Evolutionary conservation across 371 early-diverging fungal genomes (phyloP), one percentile per base, ranked within the genome.

Genomic region (Mucor lusitanicus): DNA sequence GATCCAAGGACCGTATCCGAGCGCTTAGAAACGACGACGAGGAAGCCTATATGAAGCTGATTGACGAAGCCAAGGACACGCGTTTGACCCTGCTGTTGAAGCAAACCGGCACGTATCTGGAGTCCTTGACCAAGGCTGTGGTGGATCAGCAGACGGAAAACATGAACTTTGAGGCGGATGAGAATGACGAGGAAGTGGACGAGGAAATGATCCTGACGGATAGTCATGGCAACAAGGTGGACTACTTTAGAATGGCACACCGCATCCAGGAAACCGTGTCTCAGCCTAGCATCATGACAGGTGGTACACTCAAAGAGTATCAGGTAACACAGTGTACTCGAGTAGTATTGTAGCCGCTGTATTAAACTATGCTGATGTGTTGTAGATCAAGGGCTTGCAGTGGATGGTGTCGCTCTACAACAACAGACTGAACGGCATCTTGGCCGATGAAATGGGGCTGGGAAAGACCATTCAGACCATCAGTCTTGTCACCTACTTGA

Each of bases 371-470:
- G n/a, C n/a, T 37, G 28, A 8, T 27, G 30, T 30, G 37, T 68
- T 30, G 37, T 68, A 82, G 84, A 65, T 99, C 74, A 96, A 95
- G 75, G 99, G 99, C 50, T 85, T 99, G 8, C 92, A 99, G 82
- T 99, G 99, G 99, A 96, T 99, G 92, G 91, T 96, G 15, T 96
- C 97, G 12, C 81, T 99, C 42, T 99, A 98, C 85, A 96, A 98
- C 75, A 98, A 98, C 73, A 79, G 92, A 33, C 77, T 96, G 70
- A 97, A 97, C 79, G 99, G 99, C 40, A 99, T 99, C 67, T 77
- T 99, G 71, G 98, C 98, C 0, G 99, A 99, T 79, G 99, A 99
- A 85, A 99, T 99, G 99, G 96, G 97, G 30, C 77, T 97, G 15
- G 97, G 97, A 25, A 96, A 97, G 82, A 96, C 97, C 3, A 95